Evolutionary conservation across 352 stramenopile genomes (phyloP).

Genomic region (Globisporangium cystogenes): DNA sequence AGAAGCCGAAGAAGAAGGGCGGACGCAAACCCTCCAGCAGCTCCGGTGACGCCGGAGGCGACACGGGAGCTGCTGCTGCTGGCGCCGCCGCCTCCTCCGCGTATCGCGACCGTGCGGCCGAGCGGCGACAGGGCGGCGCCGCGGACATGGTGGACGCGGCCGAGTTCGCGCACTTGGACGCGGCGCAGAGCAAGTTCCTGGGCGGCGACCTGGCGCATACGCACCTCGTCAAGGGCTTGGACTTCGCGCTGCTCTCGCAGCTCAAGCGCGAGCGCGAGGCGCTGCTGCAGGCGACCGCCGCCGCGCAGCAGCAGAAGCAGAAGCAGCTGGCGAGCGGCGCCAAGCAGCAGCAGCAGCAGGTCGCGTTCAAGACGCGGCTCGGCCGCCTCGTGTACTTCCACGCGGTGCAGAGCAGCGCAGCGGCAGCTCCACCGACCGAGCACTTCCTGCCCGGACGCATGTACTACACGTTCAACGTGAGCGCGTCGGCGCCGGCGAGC

Average conservation of each 20-base stretch:
- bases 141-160: constrained; percentile 42
- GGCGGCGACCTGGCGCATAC: constrained; percentile 81
- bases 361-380: constrained; percentile 57
- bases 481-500: constrained; percentile 29
- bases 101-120: constrained; percentile 67
- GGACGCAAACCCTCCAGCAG: constrained; percentile 16
- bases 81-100: constrained; percentile 2
- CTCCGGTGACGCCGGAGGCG: too few species aligned
- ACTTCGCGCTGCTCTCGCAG: constrained; percentile 84
- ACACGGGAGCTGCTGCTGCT: background rate
- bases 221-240: constrained; percentile 86
- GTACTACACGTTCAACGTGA: constrained; percentile 70
- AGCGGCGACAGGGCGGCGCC: constrained; percentile 33
- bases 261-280: constrained; percentile 76
- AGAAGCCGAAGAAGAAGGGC: constrained; percentile 54
- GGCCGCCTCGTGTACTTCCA: constrained; percentile 64
- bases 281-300: constrained; percentile 24
- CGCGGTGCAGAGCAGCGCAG: constrained; percentile 35
- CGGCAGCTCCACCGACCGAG: constrained; percentile 32
- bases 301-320: constrained; percentile 15
- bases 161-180: constrained; percentile 48
- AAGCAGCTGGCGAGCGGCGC: constrained; percentile 2
- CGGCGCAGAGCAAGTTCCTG: constrained; percentile 81
- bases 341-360: background rate
- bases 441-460: constrained; percentile 68